Conservation (phyloP, 2,329 filamentous ascomycete species). For the Ophiostoma montium region DNA sequence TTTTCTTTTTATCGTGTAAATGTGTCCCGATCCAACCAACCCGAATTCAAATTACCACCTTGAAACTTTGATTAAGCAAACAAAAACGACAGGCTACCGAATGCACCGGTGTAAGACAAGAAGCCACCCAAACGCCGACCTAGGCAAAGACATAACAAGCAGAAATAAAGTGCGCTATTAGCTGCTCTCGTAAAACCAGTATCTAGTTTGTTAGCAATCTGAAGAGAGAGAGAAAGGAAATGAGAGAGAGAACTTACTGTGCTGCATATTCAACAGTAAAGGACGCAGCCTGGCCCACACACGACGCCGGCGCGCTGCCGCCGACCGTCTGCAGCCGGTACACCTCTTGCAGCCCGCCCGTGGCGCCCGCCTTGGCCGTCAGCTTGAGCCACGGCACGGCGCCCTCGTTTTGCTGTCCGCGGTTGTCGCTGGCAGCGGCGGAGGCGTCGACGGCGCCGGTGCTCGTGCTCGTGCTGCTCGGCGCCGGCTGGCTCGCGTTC, state of each 20-base stretch:
- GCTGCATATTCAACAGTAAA: conserved; percentile 73
- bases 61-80: too few relatives aligned
- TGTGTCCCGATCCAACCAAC: not conserved
- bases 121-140: not conserved
- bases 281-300: conserved; percentile 43
- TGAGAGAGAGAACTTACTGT: conserved; percentile 66
- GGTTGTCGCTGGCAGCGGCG: conserved; percentile 20
- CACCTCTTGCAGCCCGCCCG: conserved; percentile 54
- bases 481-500: conserved; percentile 46
- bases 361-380: conserved; percentile 36
- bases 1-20: not conserved
- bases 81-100: not conserved
- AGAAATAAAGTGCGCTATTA: not conserved
- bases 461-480: conserved; percentile 42
- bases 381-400: conserved; percentile 77
- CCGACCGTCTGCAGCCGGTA: conserved; percentile 78
- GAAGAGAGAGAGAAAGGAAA: too few relatives aligned
- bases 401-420: conserved; percentile 46
- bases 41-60: not conserved
- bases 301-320: conserved; percentile 60
- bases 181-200: conserved; percentile 24
- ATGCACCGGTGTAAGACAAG: not conserved
- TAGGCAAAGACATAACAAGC: not conserved
- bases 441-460: too few relatives aligned
- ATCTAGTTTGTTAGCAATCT: conserved; percentile 18